phyloP scores from a whole-genome alignment of 495 filamentous ascomycete species.

The Aspergillus hancockii region DNA sequence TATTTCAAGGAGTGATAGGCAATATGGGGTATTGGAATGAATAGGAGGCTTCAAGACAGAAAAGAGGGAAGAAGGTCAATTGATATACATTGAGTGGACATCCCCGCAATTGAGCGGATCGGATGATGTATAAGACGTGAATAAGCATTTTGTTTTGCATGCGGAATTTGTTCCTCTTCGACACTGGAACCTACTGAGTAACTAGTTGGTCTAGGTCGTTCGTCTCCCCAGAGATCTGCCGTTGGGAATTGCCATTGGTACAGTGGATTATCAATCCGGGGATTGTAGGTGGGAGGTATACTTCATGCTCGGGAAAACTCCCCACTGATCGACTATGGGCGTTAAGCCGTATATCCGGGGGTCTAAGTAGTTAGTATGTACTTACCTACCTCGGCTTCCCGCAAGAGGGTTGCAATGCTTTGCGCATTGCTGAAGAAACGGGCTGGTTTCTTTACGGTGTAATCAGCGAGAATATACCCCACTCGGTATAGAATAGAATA shows the following conservation, averaged over 20 bases:
- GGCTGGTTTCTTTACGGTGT: too few species aligned
- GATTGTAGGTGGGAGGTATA: neutral
- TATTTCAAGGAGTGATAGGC: too few species aligned
- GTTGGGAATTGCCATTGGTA: neutral
- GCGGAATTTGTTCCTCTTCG: neutral
- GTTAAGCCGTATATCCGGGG: neutral
- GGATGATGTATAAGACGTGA: constrained; percentile 2
- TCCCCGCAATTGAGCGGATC: neutral
- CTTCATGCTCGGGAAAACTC: neutral
- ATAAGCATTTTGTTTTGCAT: neutral
- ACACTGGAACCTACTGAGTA: neutral
- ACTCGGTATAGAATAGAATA: too few species aligned
- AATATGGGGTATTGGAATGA: constrained; percentile 4
- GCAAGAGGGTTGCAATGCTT: too few species aligned
- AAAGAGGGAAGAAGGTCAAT: constrained; percentile 5
- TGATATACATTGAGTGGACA: too few species aligned
- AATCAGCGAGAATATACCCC: too few species aligned
- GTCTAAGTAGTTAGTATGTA: too few species aligned
- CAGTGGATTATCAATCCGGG: neutral
- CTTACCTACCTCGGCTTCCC: too few species aligned
- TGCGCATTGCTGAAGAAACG: too few species aligned
- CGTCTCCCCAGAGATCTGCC: neutral
- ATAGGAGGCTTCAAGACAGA: constrained; percentile 4
- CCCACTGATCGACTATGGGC: neutral
- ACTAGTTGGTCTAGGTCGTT: too few species aligned